Percentiles rank a stretch among this genome's conserved stretches.
phyloP scores from a whole-genome alignment of 2,329 filamentous ascomycete species.

The Sporothrix inflata region DNA sequence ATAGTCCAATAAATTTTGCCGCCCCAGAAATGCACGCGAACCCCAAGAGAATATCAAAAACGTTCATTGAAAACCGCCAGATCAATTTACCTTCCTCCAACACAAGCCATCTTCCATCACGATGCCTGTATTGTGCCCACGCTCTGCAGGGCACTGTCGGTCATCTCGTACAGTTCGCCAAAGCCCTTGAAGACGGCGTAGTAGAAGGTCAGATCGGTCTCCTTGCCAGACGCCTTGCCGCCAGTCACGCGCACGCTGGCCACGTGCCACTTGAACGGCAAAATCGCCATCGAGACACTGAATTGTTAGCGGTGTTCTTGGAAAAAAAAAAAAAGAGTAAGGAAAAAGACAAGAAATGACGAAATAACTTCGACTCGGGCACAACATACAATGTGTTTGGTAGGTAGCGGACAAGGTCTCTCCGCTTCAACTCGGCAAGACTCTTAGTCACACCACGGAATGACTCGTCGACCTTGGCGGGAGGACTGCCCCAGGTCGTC shows the following conservation, averaged over 20 bases:
- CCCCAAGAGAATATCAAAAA: not conserved
- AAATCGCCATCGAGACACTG: not conserved
- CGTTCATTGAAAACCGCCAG: not conserved
- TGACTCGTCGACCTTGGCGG: conserved; percentile 21
- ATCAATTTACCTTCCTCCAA: not conserved
- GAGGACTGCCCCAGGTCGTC: conserved; percentile 9
- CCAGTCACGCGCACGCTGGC: conserved; percentile 9
- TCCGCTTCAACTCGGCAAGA: conserved; percentile 22
- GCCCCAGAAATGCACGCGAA: too few relatives aligned
- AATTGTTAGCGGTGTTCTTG: not conserved
- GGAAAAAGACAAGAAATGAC: not conserved
- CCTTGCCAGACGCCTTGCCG: not conserved
- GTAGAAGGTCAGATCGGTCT: conserved; percentile 15
- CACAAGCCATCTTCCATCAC: not conserved
- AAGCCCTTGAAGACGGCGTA: conserved; percentile 27
- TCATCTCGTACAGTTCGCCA: conserved; percentile 26
- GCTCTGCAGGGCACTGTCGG: conserved; percentile 19
- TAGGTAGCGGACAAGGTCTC: conserved; percentile 2
- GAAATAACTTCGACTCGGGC: not conserved
- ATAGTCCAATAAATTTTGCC: too few relatives aligned
- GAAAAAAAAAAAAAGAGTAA: not conserved
- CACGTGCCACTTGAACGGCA: conserved; percentile 22
- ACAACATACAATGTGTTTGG: conserved; percentile 16
- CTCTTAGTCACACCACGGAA: conserved; percentile 25
- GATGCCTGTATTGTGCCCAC: not conserved